These are phyloP conservation scores for Pestalotiopsis sp. DNA, from an alignment of 2,329 filamentous ascomycete species.

Conservation along the genomic window DNA sequence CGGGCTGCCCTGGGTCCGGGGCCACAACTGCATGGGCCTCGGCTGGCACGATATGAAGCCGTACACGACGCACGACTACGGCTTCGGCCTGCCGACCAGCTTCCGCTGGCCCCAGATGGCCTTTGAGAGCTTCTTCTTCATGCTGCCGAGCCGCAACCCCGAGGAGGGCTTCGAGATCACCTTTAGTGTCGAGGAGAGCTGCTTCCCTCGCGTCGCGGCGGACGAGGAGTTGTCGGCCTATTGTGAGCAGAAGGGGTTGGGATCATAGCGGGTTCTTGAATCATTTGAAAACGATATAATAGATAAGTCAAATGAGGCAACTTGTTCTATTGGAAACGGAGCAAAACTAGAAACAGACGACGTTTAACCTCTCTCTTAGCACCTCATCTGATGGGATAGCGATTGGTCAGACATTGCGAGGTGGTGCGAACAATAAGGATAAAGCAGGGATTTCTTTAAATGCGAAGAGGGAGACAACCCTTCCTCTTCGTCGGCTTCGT, in stretches of 20 bases:
- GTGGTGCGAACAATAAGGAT: too few relatives aligned
- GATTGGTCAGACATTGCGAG: too few relatives aligned
- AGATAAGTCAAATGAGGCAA: not conserved
- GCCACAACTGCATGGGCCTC: conserved; percentile 4
- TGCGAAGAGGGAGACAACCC: too few relatives aligned
- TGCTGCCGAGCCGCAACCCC: not conserved
- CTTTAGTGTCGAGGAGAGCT: conserved; percentile 3
- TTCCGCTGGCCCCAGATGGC: conserved; percentile 9
- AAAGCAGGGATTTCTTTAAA: too few relatives aligned
- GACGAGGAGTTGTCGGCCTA: conserved; percentile 4
- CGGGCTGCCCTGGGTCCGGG: not conserved
- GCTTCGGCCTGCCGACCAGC: conserved; percentile 1
- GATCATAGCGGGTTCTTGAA: not conserved
- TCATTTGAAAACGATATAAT: not conserved
- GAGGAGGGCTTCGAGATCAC: conserved; percentile 8
- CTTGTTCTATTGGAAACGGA: too few relatives aligned
- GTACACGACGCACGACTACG: conserved; percentile 3
- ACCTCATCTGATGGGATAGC: too few relatives aligned
- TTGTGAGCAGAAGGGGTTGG: conserved; percentile 8
- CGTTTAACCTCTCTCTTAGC: too few relatives aligned
- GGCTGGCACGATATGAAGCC: conserved; percentile 7
- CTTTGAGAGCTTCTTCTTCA: conserved; percentile 10
- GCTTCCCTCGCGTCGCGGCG: not conserved
- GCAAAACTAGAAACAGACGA: too few relatives aligned
- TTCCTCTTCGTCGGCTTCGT: too few relatives aligned